Evolutionary conservation across 306 rosid genomes (phyloP), one percentile per base, ranked within the genome.

Genomic region (Adenanthera pavonina): DNA sequence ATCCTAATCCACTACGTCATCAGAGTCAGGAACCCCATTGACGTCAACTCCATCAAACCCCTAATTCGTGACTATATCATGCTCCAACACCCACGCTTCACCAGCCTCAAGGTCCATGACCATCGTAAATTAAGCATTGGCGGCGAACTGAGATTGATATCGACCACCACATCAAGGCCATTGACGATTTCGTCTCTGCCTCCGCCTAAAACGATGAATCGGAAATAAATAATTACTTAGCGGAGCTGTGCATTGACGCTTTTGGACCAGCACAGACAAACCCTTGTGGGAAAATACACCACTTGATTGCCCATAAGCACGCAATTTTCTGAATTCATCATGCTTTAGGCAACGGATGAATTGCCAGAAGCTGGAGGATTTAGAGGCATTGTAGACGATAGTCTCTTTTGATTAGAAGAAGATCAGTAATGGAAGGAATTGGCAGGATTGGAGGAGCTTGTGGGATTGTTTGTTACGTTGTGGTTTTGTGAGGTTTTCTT

Each of bases 211-310:
- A 83, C 62, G 72, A 88, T 59, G 80, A 89, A 35, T 48, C 81
- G 0, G 90, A 89, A 5, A 87, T 89, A 40, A 90, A 85, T 72
- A 34, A 84, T 1, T 95, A 92, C 84, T 68, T 95, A 30, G 88
- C 92, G 0, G 93, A 92, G 41, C 36, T 92, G 71, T 77, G 87
- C 38, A 77, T 69, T 0, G 72, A 77, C 36, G 16, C 62, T 20
- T n/a, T 72, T 3, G 86, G 84, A 3, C 87, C 17, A 80, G 87
- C 77, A 9, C 70, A 47, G 89, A 88, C 3, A 95, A 95, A 44
- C 98, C 98, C 19, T 85, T 95, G 25, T 95, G 97, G 98, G 98
- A 95, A 95, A 69, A 78, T 95, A 30, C 98, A 95, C 38, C 5
- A 92, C 8, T 86, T 95, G 0, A 68, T 8, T 51, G 86, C 90